phyloP scores from a whole-genome alignment of 352 stramenopile genomes.

The Phytophthora pluvialis region DNA sequence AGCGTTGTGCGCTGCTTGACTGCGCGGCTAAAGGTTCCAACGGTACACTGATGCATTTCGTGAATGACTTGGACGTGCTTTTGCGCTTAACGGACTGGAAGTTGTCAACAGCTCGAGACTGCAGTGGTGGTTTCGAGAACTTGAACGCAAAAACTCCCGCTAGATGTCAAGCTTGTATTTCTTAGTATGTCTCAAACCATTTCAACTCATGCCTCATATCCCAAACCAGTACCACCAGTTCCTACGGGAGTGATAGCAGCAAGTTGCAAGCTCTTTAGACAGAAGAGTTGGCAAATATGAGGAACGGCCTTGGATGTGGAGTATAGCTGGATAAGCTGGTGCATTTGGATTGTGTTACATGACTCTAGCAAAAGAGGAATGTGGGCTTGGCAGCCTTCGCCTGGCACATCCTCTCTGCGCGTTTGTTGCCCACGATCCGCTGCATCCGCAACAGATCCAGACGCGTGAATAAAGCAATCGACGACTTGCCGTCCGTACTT shows the following conservation, averaged over 20 bases:
- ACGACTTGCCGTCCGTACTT: slow-evolving; percentile 48
- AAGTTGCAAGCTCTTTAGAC: neutral
- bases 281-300: neutral
- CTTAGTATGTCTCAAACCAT: no score
- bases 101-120: no score
- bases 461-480: slow-evolving; percentile 66
- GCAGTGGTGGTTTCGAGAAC: no score
- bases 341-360: neutral
- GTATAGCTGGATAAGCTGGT: neutral
- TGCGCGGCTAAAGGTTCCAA: no score
- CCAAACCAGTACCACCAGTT: no score
- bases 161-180: no score
- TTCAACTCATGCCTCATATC: no score
- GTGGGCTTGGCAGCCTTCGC: slow-evolving; percentile 66
- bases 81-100: no score
- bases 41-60: no score
- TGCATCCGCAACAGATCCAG: slow-evolving; percentile 72
- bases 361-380: slow-evolving; percentile 76
- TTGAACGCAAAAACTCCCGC: no score
- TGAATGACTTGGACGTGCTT: no score
- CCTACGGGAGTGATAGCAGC: neutral
- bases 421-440: slow-evolving; percentile 76
- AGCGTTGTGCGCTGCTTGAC: no score
- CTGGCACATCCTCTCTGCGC: slow-evolving; percentile 75
- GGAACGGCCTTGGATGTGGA: neutral